These are phyloP conservation scores for Aspergillus ochraceus DNA, from an alignment of 2,329 filamentous ascomycete genomes.

Conservation along the genomic window DNA sequence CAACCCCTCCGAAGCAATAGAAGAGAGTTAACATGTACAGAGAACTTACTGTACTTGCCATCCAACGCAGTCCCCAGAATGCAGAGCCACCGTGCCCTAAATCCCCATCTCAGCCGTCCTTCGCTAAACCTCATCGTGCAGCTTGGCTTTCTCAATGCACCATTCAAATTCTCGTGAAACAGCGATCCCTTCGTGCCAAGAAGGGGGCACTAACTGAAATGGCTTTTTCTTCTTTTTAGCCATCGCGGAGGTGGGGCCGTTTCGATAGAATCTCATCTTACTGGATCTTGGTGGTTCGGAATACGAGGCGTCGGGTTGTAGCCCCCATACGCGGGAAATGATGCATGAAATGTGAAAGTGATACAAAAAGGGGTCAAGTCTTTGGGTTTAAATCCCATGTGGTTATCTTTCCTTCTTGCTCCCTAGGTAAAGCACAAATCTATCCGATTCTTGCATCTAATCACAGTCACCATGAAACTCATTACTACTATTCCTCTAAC, in stretches of 20 bases:
- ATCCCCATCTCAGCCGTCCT: neutral
- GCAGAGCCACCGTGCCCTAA: no score
- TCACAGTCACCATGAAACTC: conserved; percentile 12
- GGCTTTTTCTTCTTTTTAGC: neutral
- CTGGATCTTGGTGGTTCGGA: neutral
- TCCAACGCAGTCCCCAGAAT: no score
- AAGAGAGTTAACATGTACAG: no score
- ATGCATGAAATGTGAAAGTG: neutral
- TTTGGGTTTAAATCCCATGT: neutral
- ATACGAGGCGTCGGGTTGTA: neutral
- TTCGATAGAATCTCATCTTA: neutral
- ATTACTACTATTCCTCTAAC: neutral
- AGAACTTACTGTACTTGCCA: no score
- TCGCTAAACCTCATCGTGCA: neutral
- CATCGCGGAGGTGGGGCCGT: neutral
- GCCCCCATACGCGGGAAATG: neutral
- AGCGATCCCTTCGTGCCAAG: neutral
- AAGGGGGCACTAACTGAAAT: neutral
- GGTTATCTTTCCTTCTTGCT: neutral
- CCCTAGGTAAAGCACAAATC: no score
- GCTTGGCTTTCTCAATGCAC: neutral
- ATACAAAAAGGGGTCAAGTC: neutral
- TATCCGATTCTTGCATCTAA: no score
- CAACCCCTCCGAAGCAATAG: no score
- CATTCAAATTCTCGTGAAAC: neutral